phyloP scores from a whole-genome alignment of 495 filamentous ascomycete genomes.

The Recurvomyces mirabilis region DNA sequence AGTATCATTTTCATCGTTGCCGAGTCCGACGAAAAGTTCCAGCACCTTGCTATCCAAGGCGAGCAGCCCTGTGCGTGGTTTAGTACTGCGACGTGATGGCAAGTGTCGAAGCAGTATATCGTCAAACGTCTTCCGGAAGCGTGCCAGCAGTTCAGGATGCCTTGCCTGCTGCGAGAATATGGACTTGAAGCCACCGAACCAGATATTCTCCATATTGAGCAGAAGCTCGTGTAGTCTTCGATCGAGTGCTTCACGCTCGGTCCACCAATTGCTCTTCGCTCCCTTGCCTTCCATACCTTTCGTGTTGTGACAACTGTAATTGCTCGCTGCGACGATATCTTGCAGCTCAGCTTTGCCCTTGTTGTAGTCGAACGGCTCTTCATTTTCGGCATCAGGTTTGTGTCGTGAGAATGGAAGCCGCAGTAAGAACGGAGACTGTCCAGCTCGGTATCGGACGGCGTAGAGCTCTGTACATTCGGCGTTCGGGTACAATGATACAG shows the following conservation, averaged over 20 bases:
- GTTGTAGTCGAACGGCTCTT: constrained; percentile 68
- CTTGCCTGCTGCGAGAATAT: constrained; percentile 67
- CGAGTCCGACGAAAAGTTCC: constrained; percentile 78
- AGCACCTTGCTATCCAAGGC: constrained; percentile 66
- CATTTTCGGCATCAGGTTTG: constrained; percentile 67
- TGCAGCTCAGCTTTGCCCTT: constrained; percentile 65
- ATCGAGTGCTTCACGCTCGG: constrained; percentile 68
- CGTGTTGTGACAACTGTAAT: constrained; percentile 68
- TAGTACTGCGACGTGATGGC: constrained; percentile 66
- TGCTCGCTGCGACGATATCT: constrained; percentile 68
- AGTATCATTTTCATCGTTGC: constrained; percentile 53
- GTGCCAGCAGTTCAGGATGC: constrained; percentile 49
- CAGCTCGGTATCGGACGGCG: constrained; percentile 63
- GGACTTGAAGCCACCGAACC: constrained; percentile 88
- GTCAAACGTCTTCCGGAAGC: constrained; percentile 67
- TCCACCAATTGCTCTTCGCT: constrained; percentile 78
- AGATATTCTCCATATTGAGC: constrained; percentile 75
- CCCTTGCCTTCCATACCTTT: constrained; percentile 47
- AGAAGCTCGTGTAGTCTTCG: constrained; percentile 64
- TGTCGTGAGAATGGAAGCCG: constrained; percentile 74
- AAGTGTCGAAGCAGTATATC: constrained; percentile 76
- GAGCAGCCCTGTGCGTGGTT: constrained; percentile 35
- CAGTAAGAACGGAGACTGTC: constrained; percentile 67
- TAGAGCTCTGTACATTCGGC: constrained; percentile 70
- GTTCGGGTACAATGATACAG: constrained; percentile 71